These are phyloP conservation scores for Anisogramma anomala DNA, from an alignment of 2,329 filamentous ascomycete genomes.

Conservation along the genomic window DNA sequence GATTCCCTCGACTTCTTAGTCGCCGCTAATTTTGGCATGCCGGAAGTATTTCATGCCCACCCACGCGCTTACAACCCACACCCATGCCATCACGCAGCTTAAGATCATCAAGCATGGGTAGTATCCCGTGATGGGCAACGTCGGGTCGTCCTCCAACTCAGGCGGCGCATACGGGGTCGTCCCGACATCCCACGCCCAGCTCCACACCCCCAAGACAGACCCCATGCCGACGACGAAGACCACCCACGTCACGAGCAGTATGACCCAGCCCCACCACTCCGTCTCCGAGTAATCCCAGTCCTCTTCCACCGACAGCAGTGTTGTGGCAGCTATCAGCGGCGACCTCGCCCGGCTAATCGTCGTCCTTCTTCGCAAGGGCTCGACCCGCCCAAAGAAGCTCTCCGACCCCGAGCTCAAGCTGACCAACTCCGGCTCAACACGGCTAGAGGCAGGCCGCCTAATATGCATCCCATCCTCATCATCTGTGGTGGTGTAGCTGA, in stretches of 20 bases:
- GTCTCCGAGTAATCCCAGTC: constrained; percentile 91
- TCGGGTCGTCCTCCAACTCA: constrained; percentile 89
- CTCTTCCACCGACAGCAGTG: constrained; percentile 35
- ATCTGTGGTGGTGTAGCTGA: constrained; percentile 65
- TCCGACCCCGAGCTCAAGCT: constrained; percentile 47
- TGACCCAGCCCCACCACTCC: constrained; percentile 96
- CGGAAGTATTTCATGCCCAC: constrained; percentile 99
- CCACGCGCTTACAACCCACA: constrained; percentile 96
- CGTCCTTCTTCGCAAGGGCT: constrained; percentile 34
- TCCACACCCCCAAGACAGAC: constrained; percentile 88
- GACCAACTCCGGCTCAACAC: constrained; percentile 27
- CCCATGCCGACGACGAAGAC: constrained; percentile 97
- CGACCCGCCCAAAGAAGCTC: constrained; percentile 45
- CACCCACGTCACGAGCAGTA: constrained; percentile 82
- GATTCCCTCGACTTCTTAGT: constrained; percentile 34
- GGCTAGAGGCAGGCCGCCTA: constrained; percentile 33
- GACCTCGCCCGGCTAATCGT: constrained; percentile 43
- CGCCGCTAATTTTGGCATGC: constrained; percentile 76
- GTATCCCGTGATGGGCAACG: constrained; percentile 89
- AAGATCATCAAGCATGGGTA: constrained; percentile 91
- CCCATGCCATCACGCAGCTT: constrained; percentile 94
- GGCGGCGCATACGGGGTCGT: constrained; percentile 92
- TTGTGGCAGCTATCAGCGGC: constrained; percentile 40
- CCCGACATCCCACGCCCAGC: constrained; percentile 97
- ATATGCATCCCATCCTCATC: constrained; percentile 70